phyloP scores from a whole-genome alignment of 306 rosid genomes.

The Prosopis cineraria region DNA sequence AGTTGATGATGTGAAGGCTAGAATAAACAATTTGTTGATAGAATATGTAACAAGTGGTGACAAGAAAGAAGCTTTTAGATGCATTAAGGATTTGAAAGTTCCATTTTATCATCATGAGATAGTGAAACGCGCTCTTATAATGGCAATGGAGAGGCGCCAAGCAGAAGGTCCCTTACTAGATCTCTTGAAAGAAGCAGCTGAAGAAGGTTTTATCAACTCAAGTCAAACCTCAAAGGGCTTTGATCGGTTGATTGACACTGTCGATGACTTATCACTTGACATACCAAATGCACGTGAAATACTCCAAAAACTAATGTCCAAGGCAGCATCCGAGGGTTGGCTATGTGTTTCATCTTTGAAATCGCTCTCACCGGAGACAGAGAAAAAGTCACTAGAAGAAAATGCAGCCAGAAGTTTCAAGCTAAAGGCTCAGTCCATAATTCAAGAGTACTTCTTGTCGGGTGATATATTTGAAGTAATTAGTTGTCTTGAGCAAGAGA shows the following conservation, averaged over 20 bases:
- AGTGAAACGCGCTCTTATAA: slow-evolving; percentile 67
- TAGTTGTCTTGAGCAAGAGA: slow-evolving; percentile 58
- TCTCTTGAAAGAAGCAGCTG: slow-evolving; percentile 64
- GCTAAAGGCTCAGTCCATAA: slow-evolving; percentile 57
- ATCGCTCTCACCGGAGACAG: slow-evolving; percentile 50
- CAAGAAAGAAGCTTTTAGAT: slow-evolving; percentile 70
- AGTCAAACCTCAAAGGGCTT: slow-evolving; percentile 76
- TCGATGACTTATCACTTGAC: slow-evolving; percentile 74
- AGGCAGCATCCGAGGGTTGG: slow-evolving; percentile 86
- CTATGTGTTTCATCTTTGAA: slow-evolving; percentile 69
- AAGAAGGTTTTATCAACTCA: slow-evolving; percentile 70
- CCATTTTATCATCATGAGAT: slow-evolving; percentile 74
- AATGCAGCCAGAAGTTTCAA: slow-evolving; percentile 54
- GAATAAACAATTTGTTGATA: slow-evolving; percentile 58
- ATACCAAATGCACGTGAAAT: slow-evolving; percentile 63
- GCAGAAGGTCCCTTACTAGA: slow-evolving; percentile 61
- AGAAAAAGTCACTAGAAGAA: slow-evolving; percentile 45
- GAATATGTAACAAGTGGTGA: slow-evolving; percentile 74
- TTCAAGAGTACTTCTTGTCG: slow-evolving; percentile 73
- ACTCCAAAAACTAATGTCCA: slow-evolving; percentile 53
- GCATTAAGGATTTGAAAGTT: slow-evolving; percentile 72
- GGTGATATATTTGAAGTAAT: slow-evolving; percentile 62
- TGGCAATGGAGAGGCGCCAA: slow-evolving; percentile 72
- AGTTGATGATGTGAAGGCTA: slow-evolving; percentile 67
- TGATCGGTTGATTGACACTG: slow-evolving; percentile 56